These are phyloP conservation scores for Fusarium verrucosum DNA, from an alignment of 2,329 filamentous ascomycete species.

Conservation along the genomic window DNA sequence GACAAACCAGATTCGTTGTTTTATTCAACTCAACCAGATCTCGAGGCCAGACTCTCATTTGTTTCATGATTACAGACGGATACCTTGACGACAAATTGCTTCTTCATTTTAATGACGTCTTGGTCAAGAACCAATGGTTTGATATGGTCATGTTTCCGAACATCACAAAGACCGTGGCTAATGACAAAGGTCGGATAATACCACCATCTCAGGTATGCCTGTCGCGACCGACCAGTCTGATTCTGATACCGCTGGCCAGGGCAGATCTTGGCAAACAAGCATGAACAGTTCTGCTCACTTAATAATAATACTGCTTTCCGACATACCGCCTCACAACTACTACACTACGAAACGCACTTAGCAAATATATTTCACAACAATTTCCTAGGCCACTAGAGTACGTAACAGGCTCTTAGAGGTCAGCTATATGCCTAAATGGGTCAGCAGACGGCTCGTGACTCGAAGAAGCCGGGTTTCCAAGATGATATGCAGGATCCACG, in stretches of 20 bases:
- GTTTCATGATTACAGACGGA: background rate
- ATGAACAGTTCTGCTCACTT: conserved; percentile 24
- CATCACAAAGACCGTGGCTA: background rate
- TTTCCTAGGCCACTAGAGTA: conserved; percentile 2
- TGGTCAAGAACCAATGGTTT: conserved; percentile 6
- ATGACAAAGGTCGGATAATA: background rate
- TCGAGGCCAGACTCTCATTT: background rate
- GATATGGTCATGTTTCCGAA: background rate
- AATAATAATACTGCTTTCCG: conserved; percentile 7
- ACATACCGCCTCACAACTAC: conserved; percentile 17
- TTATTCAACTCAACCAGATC: background rate
- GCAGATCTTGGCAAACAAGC: conserved; percentile 34
- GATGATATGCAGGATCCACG: conserved; percentile 50
- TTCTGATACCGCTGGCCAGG: conserved; percentile 19
- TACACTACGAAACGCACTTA: conserved; percentile 20
- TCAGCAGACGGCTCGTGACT: conserved; percentile 41
- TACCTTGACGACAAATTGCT: background rate
- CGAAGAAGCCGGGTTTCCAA: conserved; percentile 36
- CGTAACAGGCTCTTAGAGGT: conserved; percentile 21
- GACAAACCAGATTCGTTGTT: conserved; percentile 11
- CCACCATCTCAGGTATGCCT: conserved; percentile 11
- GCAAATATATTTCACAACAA: conserved; percentile 11
- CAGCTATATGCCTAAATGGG: conserved; percentile 32
- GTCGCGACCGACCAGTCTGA: conserved; percentile 12
- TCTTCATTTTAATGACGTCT: conserved; percentile 6